Evolutionary conservation across 331 rosid genomes (phyloP).

Genomic region (Acacia pycnantha): DNA sequence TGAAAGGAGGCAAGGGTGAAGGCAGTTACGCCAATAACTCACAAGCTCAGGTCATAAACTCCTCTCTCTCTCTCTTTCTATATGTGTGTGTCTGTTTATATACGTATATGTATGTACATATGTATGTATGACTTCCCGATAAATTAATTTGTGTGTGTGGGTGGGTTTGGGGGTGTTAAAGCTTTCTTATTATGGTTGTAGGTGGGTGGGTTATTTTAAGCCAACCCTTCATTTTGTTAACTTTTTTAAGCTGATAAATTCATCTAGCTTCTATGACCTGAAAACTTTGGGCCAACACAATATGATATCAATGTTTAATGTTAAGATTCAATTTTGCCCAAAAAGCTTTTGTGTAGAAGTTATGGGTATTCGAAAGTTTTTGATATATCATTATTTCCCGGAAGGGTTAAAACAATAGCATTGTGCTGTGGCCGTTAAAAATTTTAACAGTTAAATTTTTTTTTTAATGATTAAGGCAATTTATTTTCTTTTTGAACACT

Average conservation of each 20-base stretch:
- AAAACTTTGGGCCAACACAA: not conserved
- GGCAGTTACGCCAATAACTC: slow-evolving; percentile 96
- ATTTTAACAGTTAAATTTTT: too few relatives aligned
- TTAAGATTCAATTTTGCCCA: too few relatives aligned
- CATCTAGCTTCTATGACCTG: not conserved
- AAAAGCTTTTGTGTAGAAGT: too few relatives aligned
- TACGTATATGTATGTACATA: not conserved
- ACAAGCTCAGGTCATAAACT: slow-evolving; percentile 70
- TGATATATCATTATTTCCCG: too few relatives aligned
- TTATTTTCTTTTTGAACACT: too few relatives aligned
- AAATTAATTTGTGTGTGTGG: not conserved
- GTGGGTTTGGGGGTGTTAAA: too few relatives aligned
- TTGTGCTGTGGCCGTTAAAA: too few relatives aligned
- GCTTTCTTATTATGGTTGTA: too few relatives aligned
- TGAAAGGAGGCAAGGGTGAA: slow-evolving; percentile 99
- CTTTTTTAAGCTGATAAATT: not conserved
- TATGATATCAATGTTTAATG: not conserved
- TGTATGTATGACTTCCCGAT: not conserved
- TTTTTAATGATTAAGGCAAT: too few relatives aligned
- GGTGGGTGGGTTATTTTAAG: too few relatives aligned
- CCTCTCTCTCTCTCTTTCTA: not conserved
- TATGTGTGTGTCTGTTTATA: not conserved
- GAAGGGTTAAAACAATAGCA: too few relatives aligned
- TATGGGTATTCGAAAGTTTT: too few relatives aligned
- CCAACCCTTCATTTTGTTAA: not conserved